phyloP scores from a whole-genome alignment of 371 early-diverging fungal species.

The Lichtheimia hyalospora region DNA sequence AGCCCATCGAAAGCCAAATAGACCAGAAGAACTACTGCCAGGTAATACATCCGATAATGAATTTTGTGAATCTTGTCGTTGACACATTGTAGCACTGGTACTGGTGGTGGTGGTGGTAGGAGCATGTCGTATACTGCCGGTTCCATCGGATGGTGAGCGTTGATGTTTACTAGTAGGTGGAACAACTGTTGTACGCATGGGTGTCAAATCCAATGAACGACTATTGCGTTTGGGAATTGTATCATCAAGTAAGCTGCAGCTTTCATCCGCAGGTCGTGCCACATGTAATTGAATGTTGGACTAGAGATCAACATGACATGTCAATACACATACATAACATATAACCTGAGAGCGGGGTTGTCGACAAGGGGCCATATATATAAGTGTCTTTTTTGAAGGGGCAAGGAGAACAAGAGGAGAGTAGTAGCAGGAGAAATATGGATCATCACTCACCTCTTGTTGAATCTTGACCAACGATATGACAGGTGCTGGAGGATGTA shows the following conservation, averaged over 20 bases:
- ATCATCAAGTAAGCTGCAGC: constrained; percentile 5
- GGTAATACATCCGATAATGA: constrained; percentile 21
- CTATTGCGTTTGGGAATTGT: constrained; percentile 18
- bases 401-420: not conserved
- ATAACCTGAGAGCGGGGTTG: too few relatives aligned
- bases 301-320: not conserved
- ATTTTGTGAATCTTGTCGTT: constrained; percentile 11
- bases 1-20: constrained; percentile 9
- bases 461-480: constrained; percentile 77
- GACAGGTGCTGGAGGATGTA: constrained; percentile 63
- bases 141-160: constrained; percentile 29
- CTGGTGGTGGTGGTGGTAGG: too few relatives aligned
- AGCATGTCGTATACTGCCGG: constrained; percentile 9
- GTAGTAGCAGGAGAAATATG: not conserved
- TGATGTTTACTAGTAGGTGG: constrained; percentile 18
- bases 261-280: not conserved
- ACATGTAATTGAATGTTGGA: constrained; percentile 4
- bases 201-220: constrained; percentile 22
- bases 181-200: constrained; percentile 10
- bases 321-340: too few relatives aligned
- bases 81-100: not conserved
- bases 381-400: not conserved
- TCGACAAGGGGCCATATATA: too few relatives aligned
- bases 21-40: constrained; percentile 6
- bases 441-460: not conserved